A percentile compares a stretch with the other conserved stretches of the same genome.
Conservation (phyloP, 2,329 filamentous ascomycete species). For the Blastomyces gilchristii region DNA sequence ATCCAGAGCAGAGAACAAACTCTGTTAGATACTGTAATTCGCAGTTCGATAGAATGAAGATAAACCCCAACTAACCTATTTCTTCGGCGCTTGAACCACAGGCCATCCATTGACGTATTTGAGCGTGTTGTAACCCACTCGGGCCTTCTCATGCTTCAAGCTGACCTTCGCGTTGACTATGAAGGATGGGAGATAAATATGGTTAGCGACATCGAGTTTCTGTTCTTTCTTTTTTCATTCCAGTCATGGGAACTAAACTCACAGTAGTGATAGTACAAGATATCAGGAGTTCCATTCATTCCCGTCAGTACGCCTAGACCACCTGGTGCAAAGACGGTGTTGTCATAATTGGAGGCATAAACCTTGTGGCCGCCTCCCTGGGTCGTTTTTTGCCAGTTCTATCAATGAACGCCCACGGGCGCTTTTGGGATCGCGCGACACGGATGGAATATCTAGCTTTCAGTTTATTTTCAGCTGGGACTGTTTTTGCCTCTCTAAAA, state of each 20-base stretch:
- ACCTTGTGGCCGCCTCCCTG: conserved; percentile 26
- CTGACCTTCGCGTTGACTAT: not conserved
- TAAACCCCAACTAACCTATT: not conserved
- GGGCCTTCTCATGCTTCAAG: conserved; percentile 22
- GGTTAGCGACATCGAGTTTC: not conserved
- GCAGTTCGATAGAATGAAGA: not conserved
- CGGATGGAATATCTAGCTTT: conserved; percentile 26
- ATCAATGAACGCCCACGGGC: conserved; percentile 29
- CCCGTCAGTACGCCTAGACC: conserved; percentile 27
- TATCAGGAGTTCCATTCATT: conserved; percentile 21
- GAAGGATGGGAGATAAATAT: not conserved
- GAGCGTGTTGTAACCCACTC: conserved; percentile 31
- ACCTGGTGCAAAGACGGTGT: conserved; percentile 30
- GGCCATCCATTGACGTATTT: conserved; percentile 32
- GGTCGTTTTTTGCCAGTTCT: conserved; percentile 20
- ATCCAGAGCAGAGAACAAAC: not conserved
- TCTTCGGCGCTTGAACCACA: conserved; percentile 11
- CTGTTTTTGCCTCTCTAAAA: not conserved
- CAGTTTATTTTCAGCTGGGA: not conserved
- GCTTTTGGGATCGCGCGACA: conserved; percentile 26
- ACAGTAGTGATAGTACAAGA: conserved; percentile 34
- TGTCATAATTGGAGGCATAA: conserved; percentile 31
- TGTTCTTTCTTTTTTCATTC: not conserved
- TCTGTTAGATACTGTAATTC: not conserved
- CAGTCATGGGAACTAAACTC: conserved; percentile 9